Conservation (phyloP, 768 basidiomycete genomes). For the Galerina marginata region DNA sequence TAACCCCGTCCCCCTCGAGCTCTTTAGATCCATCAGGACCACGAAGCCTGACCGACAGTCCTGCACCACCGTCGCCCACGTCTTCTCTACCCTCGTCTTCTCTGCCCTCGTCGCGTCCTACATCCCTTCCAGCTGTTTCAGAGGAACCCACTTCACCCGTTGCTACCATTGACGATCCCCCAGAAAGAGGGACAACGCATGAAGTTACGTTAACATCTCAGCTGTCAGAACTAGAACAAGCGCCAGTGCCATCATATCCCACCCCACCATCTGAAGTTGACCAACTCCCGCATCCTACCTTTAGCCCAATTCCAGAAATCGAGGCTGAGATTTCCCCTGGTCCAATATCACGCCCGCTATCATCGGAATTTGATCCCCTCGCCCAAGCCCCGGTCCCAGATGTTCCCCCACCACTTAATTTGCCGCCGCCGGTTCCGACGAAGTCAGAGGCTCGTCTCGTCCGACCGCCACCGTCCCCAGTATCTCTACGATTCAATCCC, state of each 20-base stretch:
- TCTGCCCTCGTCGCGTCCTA: constrained; percentile 8
- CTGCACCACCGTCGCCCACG: constrained; percentile 19
- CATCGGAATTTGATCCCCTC: too few relatives aligned
- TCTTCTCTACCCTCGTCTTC: constrained; percentile 9
- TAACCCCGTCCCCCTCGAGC: constrained; percentile 15
- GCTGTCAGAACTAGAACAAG: too few relatives aligned
- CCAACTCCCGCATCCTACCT: not conserved
- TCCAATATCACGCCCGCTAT: too few relatives aligned
- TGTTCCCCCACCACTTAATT: too few relatives aligned
- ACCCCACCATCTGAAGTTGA: too few relatives aligned
- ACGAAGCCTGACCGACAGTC: constrained; percentile 5
- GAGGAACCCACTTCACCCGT: constrained; percentile 20
- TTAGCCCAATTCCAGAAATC: not conserved
- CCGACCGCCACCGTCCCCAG: not conserved
- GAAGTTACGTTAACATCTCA: not conserved
- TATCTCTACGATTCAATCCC: not conserved
- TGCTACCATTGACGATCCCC: constrained; percentile 14
- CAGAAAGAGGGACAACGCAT: not conserved
- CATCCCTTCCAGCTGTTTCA: constrained; percentile 21
- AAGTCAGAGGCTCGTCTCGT: not conserved
- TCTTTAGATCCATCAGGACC: constrained; percentile 19
- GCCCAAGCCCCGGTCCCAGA: too few relatives aligned
- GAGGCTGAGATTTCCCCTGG: not conserved
- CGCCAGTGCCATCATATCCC: too few relatives aligned
- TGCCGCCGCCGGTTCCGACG: too few relatives aligned